phyloP scores from a whole-genome alignment of 1,139 yeast species.

The Taphrina deformans region DNA sequence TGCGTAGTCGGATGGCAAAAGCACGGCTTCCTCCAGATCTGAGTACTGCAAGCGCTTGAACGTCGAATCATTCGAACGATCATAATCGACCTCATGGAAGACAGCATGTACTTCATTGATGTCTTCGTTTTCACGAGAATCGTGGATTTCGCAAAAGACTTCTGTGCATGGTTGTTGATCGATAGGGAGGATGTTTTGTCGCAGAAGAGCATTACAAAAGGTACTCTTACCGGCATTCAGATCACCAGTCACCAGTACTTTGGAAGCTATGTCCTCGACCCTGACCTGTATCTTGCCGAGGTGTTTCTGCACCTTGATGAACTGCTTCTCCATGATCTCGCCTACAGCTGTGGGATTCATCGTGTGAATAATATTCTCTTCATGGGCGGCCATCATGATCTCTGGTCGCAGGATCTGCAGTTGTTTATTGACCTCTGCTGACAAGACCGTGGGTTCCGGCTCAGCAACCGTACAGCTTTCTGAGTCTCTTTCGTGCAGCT shows the following conservation, averaged over 20 bases:
- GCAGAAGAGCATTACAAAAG: slow-evolving; percentile 84
- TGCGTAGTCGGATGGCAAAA: slow-evolving; percentile 63
- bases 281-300: slow-evolving; percentile 73
- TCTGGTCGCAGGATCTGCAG: slow-evolving; percentile 27
- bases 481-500: neutral
- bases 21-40: slow-evolving; percentile 70
- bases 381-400: slow-evolving; percentile 28
- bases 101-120: slow-evolving; percentile 93
- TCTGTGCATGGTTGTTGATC: slow-evolving; percentile 98
- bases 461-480: neutral
- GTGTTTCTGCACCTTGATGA: slow-evolving; percentile 50
- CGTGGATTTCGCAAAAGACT: slow-evolving; percentile 92
- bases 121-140: slow-evolving; percentile 71
- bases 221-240: slow-evolving; percentile 95
- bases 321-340: slow-evolving; percentile 30
- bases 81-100: slow-evolving; percentile 60
- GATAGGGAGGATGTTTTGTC: slow-evolving; percentile 79
- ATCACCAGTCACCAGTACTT: slow-evolving; percentile 95
- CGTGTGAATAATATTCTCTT: slow-evolving; percentile 25
- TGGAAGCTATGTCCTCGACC: slow-evolving; percentile 87
- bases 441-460: neutral
- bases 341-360: slow-evolving; percentile 31
- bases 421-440: neutral
- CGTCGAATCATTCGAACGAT: slow-evolving; percentile 63
- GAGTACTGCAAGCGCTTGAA: slow-evolving; percentile 58